Percentiles rank a stretch among this genome's conserved stretches.
These are phyloP conservation scores for Panicum miliaceum DNA, from an alignment of 176 grass and related monocot species.

Conservation along the genomic window DNA sequence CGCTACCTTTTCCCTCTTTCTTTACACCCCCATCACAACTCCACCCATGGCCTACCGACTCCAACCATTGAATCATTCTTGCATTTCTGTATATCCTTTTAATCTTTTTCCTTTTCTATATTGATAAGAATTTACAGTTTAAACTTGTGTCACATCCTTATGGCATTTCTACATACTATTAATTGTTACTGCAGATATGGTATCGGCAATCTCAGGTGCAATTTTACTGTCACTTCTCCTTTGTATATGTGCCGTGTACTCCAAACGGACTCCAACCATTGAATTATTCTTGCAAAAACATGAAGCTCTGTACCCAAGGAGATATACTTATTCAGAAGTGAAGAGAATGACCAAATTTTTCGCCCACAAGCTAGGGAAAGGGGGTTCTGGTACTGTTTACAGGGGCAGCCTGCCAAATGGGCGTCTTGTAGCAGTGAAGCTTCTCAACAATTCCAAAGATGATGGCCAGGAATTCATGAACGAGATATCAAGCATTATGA, in stretches of 20 bases:
- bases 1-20: too few relatives aligned
- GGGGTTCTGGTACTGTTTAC: constrained; percentile 49
- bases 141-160: not conserved
- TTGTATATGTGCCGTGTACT: not conserved
- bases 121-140: not conserved
- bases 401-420: constrained; percentile 38
- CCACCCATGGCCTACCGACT: too few relatives aligned
- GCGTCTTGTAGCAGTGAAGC: constrained; percentile 39
- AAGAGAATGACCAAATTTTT: constrained; percentile 48
- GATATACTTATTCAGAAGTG: constrained; percentile 46
- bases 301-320: constrained; percentile 25
- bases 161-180: not conserved
- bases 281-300: constrained; percentile 35
- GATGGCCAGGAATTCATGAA: constrained; percentile 42
- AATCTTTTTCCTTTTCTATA: not conserved
- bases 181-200: not conserved
- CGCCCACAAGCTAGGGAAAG: constrained; percentile 41
- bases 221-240: constrained; percentile 1
- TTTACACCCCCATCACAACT: too few relatives aligned
- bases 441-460: constrained; percentile 29
- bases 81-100: not conserved
- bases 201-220: constrained; percentile 8
- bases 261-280: not conserved
- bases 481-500: constrained; percentile 40
- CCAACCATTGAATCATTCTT: too few relatives aligned